These are phyloP conservation scores for Knufia fluminis DNA, from an alignment of 2,329 filamentous ascomycete species.

Conservation along the genomic window DNA sequence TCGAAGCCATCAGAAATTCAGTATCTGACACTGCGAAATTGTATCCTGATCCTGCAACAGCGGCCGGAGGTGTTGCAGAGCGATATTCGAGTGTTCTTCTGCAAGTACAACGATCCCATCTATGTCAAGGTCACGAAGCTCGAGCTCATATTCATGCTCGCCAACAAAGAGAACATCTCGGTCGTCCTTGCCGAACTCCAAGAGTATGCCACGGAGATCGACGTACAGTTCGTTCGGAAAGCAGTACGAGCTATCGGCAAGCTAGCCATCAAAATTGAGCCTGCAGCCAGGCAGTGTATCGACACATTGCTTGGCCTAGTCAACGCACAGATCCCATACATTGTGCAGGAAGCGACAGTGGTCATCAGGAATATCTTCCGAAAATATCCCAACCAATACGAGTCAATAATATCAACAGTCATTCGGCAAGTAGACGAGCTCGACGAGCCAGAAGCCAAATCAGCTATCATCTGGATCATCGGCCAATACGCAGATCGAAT, in stretches of 20 bases:
- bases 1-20: slow-evolving; percentile 98
- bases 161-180: slow-evolving; percentile 87
- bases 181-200: slow-evolving; percentile 88
- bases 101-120: slow-evolving; percentile 99
- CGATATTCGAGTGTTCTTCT: slow-evolving; percentile 98
- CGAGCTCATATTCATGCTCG: slow-evolving; percentile 97
- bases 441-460: slow-evolving; percentile 95
- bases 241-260: slow-evolving; percentile 96
- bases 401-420: slow-evolving; percentile 89
- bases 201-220: slow-evolving; percentile 95
- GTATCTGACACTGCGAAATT: slow-evolving; percentile 88
- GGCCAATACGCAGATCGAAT: slow-evolving; percentile 96
- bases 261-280: slow-evolving; percentile 96
- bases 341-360: slow-evolving; percentile 96
- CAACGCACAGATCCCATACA: slow-evolving; percentile 96
- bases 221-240: slow-evolving; percentile 97
- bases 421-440: slow-evolving; percentile 94
- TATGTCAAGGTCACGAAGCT: slow-evolving; percentile 99
- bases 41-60: slow-evolving; percentile 83
- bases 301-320: slow-evolving; percentile 87
- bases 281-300: slow-evolving; percentile 82
- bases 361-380: slow-evolving; percentile 99
- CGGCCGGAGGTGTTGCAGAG: slow-evolving; percentile 88
- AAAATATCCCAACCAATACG: slow-evolving; percentile 98
- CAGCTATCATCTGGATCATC: slow-evolving; percentile 99